Conservation (phyloP, 164 flowering plant species). For the Santalum album region DNA sequence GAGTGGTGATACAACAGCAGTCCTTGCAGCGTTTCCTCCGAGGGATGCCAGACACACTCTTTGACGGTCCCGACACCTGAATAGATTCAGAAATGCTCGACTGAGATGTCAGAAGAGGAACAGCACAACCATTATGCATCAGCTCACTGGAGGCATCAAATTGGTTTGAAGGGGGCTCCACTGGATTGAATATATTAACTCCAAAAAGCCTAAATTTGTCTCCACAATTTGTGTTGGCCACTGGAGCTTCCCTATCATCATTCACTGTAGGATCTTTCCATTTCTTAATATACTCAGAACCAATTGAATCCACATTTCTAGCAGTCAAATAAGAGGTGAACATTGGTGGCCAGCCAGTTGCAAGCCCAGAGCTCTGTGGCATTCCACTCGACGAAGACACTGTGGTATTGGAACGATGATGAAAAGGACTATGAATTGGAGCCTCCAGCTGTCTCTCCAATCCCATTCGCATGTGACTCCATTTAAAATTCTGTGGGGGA, state of each 20-base stretch:
- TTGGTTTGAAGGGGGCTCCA: conserved; percentile 31
- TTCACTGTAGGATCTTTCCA: conserved; percentile 6
- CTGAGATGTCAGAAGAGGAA: conserved; percentile 16
- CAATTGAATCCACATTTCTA: conserved; percentile 7
- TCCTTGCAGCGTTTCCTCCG: conserved; percentile 14
- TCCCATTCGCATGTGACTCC: conserved; percentile 9
- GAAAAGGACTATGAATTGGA: conserved; percentile 9
- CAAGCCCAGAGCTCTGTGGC: conserved; percentile 5
- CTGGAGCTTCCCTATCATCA: conserved; percentile 10
- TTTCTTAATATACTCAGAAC: conserved; percentile 12
- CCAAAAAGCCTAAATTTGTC: conserved; percentile 38
- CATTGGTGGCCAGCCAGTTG: conserved; percentile 9
- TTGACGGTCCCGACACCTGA: conserved; percentile 19
- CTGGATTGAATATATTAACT: conserved; percentile 22
- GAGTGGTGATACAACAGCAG: conserved; percentile 7
- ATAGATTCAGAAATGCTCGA: conserved; percentile 16
- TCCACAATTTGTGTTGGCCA: conserved; percentile 11
- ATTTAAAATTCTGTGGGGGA: conserved; percentile 9
- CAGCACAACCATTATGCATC: conserved; percentile 4
- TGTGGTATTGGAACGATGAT: conserved; percentile 1
- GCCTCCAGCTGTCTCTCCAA: conserved; percentile 10
- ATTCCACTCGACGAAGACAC: conserved; percentile 6
- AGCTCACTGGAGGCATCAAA: conserved; percentile 12
- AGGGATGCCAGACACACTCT: conserved; percentile 9
- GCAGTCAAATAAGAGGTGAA: conserved; percentile 2